Conservation (phyloP, 352 stramenopile genomes). For the Phytophthora pinifolia region DNA sequence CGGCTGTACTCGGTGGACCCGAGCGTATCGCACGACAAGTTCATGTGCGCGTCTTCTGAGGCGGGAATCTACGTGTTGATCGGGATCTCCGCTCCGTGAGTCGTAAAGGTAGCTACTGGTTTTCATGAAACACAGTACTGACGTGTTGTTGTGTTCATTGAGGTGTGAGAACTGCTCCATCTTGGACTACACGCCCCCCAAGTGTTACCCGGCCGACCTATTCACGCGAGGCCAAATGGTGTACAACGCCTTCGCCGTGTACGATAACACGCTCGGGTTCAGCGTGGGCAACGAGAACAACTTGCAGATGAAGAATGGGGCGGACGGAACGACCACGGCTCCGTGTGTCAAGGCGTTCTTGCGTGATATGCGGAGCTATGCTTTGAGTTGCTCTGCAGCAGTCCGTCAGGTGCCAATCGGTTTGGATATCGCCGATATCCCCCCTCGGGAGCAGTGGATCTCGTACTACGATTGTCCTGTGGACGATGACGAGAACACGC, state of each 20-base stretch:
- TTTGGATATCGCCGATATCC: slow-evolving; percentile 60
- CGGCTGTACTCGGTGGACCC: slow-evolving; percentile 74
- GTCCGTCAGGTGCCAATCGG: slow-evolving; percentile 62
- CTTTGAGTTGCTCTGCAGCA: slow-evolving; percentile 34
- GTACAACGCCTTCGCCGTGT: slow-evolving; percentile 77
- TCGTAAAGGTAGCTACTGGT: not conserved
- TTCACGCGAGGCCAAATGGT: slow-evolving; percentile 60
- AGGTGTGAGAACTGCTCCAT: slow-evolving; percentile 68
- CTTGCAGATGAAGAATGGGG: slow-evolving; percentile 31
- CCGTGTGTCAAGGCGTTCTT: slow-evolving; percentile 71
- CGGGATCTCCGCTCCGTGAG: slow-evolving; percentile 58
- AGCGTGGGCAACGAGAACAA: slow-evolving; percentile 68
- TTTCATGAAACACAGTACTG: no score
- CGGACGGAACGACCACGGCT: slow-evolving; percentile 30
- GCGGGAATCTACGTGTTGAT: slow-evolving; percentile 76
- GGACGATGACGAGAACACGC: slow-evolving; percentile 53
- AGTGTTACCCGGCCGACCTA: slow-evolving; percentile 54
- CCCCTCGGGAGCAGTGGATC: slow-evolving; percentile 53
- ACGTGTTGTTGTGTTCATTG: no score
- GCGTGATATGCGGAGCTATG: slow-evolving; percentile 55
- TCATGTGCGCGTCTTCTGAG: slow-evolving; percentile 72
- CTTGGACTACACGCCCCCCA: slow-evolving; percentile 39
- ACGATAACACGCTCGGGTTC: slow-evolving; percentile 70
- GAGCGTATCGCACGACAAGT: slow-evolving; percentile 66
- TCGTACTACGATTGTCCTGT: slow-evolving; percentile 61